These are phyloP conservation scores for Citrus sp. DNA, from an alignment of 345 rosid species.

Conservation along the genomic window DNA sequence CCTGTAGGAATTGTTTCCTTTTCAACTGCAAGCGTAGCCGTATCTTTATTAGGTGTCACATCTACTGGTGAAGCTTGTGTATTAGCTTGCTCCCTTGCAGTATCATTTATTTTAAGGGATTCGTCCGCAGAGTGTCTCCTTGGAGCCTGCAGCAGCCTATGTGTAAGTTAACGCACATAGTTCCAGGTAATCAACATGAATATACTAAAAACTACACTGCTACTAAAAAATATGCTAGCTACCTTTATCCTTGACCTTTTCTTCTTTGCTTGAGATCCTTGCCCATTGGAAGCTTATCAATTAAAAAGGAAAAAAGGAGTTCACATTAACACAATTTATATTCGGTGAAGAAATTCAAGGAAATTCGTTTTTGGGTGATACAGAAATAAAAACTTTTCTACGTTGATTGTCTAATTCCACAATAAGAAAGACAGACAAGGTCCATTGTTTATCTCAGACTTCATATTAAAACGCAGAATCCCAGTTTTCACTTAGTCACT, in stretches of 20 bases:
- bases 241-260: slow-evolving; percentile 65
- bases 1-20: slow-evolving; percentile 38
- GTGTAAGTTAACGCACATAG: slow-evolving; percentile 13
- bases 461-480: background rate
- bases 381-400: slow-evolving; percentile 1
- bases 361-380: background rate
- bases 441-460: slow-evolving; percentile 2
- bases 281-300: slow-evolving; percentile 56
- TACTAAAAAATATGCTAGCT: slow-evolving; percentile 14
- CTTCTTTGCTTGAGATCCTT: slow-evolving; percentile 70
- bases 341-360: background rate
- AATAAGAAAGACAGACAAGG: background rate
- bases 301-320: slow-evolving; percentile 13
- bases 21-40: slow-evolving; percentile 27
- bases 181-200: background rate
- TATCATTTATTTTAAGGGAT: slow-evolving; percentile 33
- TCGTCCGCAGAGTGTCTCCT: slow-evolving; percentile 39
- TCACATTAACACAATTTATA: slow-evolving; percentile 5
- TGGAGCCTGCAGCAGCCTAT: slow-evolving; percentile 44
- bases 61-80: slow-evolving; percentile 35
- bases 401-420: background rate
- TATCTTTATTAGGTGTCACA: slow-evolving; percentile 31
- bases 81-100: slow-evolving; percentile 30
- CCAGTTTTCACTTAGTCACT: background rate
- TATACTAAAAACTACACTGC: slow-evolving; percentile 5